Percentiles rank a stretch among this genome's conserved stretches.
phyloP scores from a whole-genome alignment of 176 grass and related monocot species.

The Neostapfia colusana region DNA sequence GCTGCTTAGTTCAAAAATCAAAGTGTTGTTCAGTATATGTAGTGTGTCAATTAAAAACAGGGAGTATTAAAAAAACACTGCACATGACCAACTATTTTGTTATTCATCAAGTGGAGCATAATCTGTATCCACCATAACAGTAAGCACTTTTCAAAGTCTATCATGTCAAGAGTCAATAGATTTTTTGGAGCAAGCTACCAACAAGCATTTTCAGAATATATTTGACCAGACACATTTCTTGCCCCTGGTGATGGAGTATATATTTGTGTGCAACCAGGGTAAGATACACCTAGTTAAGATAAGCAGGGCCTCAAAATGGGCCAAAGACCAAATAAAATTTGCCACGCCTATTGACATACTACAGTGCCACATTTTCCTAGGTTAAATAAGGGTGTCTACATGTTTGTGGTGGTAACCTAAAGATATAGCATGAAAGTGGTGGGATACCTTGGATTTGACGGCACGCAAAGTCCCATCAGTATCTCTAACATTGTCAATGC shows the following conservation, averaged over 20 bases:
- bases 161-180: neutral
- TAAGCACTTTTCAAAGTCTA: neutral
- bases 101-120: neutral
- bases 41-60: neutral
- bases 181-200: neutral
- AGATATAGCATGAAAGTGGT: conserved; percentile 2
- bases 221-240: neutral
- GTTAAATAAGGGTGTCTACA: neutral
- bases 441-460: conserved; percentile 80
- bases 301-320: neutral
- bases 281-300: neutral
- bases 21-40: neutral
- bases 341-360: neutral
- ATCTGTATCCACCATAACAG: neutral
- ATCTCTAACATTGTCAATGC: conserved; percentile 83
- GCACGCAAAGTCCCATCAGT: conserved; percentile 67
- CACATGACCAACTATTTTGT: neutral
- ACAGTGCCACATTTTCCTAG: neutral
- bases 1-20: neutral
- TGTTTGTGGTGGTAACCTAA: neutral
- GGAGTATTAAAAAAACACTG: neutral
- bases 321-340: neutral
- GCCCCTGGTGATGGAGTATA: neutral
- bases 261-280: neutral
- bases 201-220: neutral